phyloP scores from a whole-genome alignment of 805 yeast species.

The Schizosaccharomyces octosporus region DNA sequence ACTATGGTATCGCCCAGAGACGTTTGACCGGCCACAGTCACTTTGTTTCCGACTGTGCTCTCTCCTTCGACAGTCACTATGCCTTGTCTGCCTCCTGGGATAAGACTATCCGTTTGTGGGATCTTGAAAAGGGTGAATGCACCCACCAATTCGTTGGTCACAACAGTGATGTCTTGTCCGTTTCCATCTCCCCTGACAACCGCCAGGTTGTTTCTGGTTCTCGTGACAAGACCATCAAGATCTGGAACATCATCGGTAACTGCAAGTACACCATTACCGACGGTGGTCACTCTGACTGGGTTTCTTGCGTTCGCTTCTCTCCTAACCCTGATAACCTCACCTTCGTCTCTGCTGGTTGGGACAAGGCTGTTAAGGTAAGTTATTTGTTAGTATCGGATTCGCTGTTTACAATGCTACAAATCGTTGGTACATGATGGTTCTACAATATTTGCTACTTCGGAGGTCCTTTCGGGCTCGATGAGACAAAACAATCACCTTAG shows the following conservation, averaged over 20 bases:
- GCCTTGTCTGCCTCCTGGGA: constrained; percentile 99
- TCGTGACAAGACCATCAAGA: constrained; percentile 95
- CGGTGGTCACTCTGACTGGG: constrained; percentile 96
- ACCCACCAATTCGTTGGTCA: constrained; percentile 93
- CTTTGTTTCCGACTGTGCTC: constrained; percentile 92
- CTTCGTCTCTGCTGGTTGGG: constrained; percentile 96
- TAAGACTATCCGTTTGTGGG: constrained; percentile 97
- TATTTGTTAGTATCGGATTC: constrained; percentile 9
- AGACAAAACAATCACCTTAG: constrained; percentile 66
- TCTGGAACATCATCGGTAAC: constrained; percentile 97
- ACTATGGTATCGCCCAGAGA: constrained; percentile 94
- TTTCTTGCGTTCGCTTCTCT: constrained; percentile 89
- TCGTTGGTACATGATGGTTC: constrained; percentile 32
- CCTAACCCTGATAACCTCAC: constrained; percentile 38
- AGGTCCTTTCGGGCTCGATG: constrained; percentile 44
- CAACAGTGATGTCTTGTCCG: constrained; percentile 90
- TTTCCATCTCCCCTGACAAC: constrained; percentile 84
- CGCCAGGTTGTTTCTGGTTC: constrained; percentile 97
- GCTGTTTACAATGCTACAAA: background rate
- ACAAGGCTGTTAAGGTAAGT: constrained; percentile 96
- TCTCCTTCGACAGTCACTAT: constrained; percentile 92
- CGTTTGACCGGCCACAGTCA: constrained; percentile 96
- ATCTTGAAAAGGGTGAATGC: constrained; percentile 78
- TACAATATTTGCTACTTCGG: constrained; percentile 98
- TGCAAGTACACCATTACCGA: constrained; percentile 65